Base-by-base conservation (phyloP, 331 rosid genomes). In the Quercus tomentella region DNA sequence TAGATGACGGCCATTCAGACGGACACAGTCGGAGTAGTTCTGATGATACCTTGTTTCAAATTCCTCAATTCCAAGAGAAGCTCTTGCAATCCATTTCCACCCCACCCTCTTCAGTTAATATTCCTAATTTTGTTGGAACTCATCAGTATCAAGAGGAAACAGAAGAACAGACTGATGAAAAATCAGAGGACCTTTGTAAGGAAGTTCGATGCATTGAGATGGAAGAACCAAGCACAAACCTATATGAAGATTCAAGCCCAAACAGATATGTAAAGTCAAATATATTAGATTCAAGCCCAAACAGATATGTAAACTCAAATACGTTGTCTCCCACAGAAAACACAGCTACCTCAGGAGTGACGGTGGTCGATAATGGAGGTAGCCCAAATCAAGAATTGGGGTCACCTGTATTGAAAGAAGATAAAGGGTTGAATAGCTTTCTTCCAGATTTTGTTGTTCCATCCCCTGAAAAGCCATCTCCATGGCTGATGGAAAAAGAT, bases 121-220 rank as follows among this genome's bases (percentile, higher is more conserved):
- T 79, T 84, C 85, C 83, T 74, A 75, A 75, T 83, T 76, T 65
- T 81, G 76, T 58, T 70, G 84, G 79, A 6, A 84, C 67, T 65
- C 84, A 88, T 83, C 28, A 77, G 58, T 74, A 77, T 69, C 82
- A 35, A 60, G 88, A 82, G 76, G 88, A 83, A 74, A 70, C 72
- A 77, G 88, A 89, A 84, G 94, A 88, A 76, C 89, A 88, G 75
- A 72, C 77, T 73, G 88, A 85, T 78, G 88, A 79, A 63, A 83
- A 76, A 78, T 81, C 80, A 30, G 94, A 85, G 65, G 97, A 87
- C 23, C 70, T 72, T 73, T 91, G 94, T 85, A 91, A 82, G 88
- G 98, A 91, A 79, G 97, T 87, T 78, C 87, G 90, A 70, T 93
- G 97, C 87, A 87, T 90, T 86, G 98, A 88, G 86, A 80, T 82